Evolutionary conservation across 1,284 basidiomycete genomes (phyloP), one percentile per base, ranked within the genome.

Genomic region (Amylostereum areolatum): DNA sequence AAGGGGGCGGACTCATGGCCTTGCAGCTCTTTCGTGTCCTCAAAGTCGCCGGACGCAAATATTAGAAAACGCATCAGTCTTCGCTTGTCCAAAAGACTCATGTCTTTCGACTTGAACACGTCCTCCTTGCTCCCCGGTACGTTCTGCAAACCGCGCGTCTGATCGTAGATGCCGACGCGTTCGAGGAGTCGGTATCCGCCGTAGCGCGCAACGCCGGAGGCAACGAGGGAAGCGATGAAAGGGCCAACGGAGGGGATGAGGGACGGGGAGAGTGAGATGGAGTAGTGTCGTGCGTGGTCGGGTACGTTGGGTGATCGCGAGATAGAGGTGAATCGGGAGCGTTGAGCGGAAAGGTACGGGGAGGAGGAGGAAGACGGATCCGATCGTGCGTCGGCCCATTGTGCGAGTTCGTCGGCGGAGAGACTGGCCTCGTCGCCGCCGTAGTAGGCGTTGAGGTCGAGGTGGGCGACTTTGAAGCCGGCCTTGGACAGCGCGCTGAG

Each of bases 91-190:
- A 95, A 66, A 5, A 98, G 74, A 3, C 76, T 77, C 10, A 97
- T 78, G 4, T 73, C 74, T 61, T 84, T 85, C 66, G 83, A 85
- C 68, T 89, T 93, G 77, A 99, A 97, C 25, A 99, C 81, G 53
- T 93, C 90, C 66, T 96, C 93, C 65, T 97, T 98, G 69, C 83
- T 90, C 29, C 85, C 83, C 0, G 96, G 96, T 0, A 98, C 95
- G 43, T 70, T 74, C 56, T 77, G 78, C 35, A 87, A 69, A 5
- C 67, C 69, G 10, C 68, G 62, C 2, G 67, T 59, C 10, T 53
- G 53, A 45, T 77, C 67, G 57, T 80, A 87, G 18, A 94, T 70
- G 8, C 73, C 79, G 8, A 92, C 74, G 6, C 77, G 77, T 48
- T 93, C 90, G n/a, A 98, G 73, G 1, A 97, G 74, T 45, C 88